Base-by-base conservation (phyloP, 164 flowering plant species). In the Macadamia integrifolia region DNA sequence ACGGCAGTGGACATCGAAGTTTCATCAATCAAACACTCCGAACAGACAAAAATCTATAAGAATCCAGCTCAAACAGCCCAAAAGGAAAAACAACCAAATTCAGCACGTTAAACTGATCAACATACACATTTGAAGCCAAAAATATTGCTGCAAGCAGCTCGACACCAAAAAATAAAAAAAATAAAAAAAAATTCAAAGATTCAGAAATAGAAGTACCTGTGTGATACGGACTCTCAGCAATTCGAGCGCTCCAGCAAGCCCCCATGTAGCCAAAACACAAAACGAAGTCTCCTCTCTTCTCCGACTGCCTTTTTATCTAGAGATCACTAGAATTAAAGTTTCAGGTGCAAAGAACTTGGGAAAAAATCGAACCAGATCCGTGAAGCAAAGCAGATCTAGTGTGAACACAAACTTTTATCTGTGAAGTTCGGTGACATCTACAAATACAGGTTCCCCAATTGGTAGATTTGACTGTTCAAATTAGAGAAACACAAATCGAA, bases 141-240 rank as follows among this genome's bases (percentile, higher is more conserved):
- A 60, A 31, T 32, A 60, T n/a, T 60, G 17, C 17, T 15, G 40
- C n/a, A 60, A 32, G 14, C 42, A 60, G n/a, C 17, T 31, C 6
- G 40, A 23, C 23, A 23, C 23, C 0, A 23, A 23, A 23, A 23
- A n/a, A n/a, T n/a, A n/a, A n/a, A n/a, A n/a, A n/a, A n/a, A n/a
- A n/a, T n/a, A n/a, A 31, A 32, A 60, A 15, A 31, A 60, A 5
- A n/a, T 1, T 3, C 15, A 3, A 53, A 53, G 18, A 14, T 3
- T 53, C 18, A 17, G 11, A 6, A 23, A 23, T 0, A 48, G 29
- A 55, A 68, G 43, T 81, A 88, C 93, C 90, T 70, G 88, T 76
- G 69, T 80, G 78, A 68, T 58, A 68, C 9, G 91, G 81, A 78
- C 84, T 87, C 64, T 80, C 92, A 58, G 88, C 91, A 74, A 91